These are phyloP conservation scores for Daucus carota DNA, from an alignment of 129 eudicot species.

Conservation along the genomic window DNA sequence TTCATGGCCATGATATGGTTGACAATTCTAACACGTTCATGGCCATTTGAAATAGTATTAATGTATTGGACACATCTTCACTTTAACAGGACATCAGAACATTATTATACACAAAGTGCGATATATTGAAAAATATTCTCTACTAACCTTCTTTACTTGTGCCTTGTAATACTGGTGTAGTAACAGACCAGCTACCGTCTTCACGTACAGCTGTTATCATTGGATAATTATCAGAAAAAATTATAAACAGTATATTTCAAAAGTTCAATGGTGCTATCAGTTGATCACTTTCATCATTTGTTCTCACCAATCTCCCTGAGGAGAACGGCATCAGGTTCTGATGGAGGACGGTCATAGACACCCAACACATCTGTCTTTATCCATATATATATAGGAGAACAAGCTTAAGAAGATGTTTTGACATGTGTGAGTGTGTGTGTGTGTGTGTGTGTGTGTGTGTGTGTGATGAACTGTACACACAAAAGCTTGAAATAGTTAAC, in stretches of 20 bases:
- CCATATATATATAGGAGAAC: constrained; percentile 31
- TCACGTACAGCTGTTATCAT: constrained; percentile 64
- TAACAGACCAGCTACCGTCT: constrained; percentile 86
- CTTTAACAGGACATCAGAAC: neutral
- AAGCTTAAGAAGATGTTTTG: neutral
- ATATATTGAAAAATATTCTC: neutral
- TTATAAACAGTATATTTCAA: neutral
- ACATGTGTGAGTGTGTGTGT: neutral
- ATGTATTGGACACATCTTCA: neutral
- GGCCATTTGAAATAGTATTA: neutral
- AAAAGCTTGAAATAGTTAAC: neutral
- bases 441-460: neutral
- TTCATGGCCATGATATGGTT: neutral
- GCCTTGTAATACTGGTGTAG: constrained; percentile 51
- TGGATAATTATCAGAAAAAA: constrained; percentile 10
- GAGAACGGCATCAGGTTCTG: constrained; percentile 73
- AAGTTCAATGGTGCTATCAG: constrained; percentile 4
- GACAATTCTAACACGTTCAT: neutral
- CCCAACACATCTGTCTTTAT: constrained; percentile 89
- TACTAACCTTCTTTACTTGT: constrained; percentile 52
- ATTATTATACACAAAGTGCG: neutral
- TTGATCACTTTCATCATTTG: neutral
- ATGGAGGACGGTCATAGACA: constrained; percentile 90
- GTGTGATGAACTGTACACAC: neutral
- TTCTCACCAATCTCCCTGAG: constrained; percentile 83